phyloP scores from a whole-genome alignment of 352 stramenopile species.

The Elongisporangium undulatum region DNA sequence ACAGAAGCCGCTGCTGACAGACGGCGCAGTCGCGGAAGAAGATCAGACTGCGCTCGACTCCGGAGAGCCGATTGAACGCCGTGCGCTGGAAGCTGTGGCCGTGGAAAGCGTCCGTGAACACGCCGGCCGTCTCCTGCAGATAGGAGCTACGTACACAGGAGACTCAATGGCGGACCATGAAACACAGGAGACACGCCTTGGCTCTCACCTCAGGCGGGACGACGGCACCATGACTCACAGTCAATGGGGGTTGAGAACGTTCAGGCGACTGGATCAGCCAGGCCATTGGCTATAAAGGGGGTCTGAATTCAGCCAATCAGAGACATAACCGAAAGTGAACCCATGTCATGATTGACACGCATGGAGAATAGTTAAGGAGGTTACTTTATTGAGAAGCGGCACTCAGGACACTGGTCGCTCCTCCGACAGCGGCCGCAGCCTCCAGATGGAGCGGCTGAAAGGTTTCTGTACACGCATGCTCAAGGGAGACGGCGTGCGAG shows the following conservation, averaged over 20 bases:
- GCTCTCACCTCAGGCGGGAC: neutral
- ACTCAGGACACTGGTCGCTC: neutral
- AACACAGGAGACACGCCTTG: neutral
- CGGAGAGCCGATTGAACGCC: conserved; percentile 20
- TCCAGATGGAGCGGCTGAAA: neutral
- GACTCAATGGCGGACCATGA: neutral
- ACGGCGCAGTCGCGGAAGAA: conserved; percentile 61
- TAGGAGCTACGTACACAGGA: conserved; percentile 22
- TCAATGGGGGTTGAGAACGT: neutral
- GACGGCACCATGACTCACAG: neutral
- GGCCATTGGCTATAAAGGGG: neutral
- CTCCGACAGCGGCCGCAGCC: neutral
- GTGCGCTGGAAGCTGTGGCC: conserved; percentile 53
- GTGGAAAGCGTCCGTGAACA: conserved; percentile 43
- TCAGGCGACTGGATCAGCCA: neutral
- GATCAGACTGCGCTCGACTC: conserved; percentile 50
- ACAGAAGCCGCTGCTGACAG: conserved; percentile 43
- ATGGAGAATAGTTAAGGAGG: too few species aligned
- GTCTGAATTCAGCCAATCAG: neutral
- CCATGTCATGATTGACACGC: neutral
- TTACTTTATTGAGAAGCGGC: too few species aligned
- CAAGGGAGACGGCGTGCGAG: neutral
- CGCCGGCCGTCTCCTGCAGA: conserved; percentile 28
- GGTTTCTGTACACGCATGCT: neutral
- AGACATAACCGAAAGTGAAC: neutral